Conservation (phyloP, 768 basidiomycete genomes). For the Clitopilus hobsonii region DNA sequence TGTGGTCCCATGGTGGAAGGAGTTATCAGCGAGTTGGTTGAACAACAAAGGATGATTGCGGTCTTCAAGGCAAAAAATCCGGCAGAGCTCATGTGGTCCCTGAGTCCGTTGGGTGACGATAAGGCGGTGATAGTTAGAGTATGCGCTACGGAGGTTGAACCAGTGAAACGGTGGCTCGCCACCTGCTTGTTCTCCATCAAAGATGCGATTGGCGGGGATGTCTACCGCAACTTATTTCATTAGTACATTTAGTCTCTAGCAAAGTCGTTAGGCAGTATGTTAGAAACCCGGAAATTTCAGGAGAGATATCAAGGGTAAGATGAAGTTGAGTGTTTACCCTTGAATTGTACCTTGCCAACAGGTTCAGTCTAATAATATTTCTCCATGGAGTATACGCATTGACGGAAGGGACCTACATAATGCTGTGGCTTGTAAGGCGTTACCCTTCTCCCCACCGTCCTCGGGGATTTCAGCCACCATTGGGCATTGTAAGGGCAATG, state of each 20-base stretch:
- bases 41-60: constrained; percentile 45
- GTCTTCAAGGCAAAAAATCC: constrained; percentile 63
- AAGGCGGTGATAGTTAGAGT: constrained; percentile 61
- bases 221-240: constrained; percentile 47
- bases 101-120: constrained; percentile 39
- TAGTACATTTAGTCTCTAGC: no score
- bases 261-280: background rate
- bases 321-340: background rate
- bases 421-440: no score
- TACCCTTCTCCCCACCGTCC: background rate
- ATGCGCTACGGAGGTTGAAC: constrained; percentile 74
- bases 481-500: background rate
- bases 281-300: background rate
- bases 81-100: constrained; percentile 74
- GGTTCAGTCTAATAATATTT: background rate
- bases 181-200: constrained; percentile 47
- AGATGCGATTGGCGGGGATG: constrained; percentile 54
- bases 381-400: background rate
- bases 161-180: constrained; percentile 66
- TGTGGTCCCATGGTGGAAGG: constrained; percentile 58
- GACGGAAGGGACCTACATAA: no score
- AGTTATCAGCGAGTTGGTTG: constrained; percentile 44
- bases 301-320: background rate
- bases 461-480: background rate
- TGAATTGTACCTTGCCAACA: background rate